phyloP scores from a whole-genome alignment of 176 grass and related monocot genomes.

The Thalia dealbata region DNA sequence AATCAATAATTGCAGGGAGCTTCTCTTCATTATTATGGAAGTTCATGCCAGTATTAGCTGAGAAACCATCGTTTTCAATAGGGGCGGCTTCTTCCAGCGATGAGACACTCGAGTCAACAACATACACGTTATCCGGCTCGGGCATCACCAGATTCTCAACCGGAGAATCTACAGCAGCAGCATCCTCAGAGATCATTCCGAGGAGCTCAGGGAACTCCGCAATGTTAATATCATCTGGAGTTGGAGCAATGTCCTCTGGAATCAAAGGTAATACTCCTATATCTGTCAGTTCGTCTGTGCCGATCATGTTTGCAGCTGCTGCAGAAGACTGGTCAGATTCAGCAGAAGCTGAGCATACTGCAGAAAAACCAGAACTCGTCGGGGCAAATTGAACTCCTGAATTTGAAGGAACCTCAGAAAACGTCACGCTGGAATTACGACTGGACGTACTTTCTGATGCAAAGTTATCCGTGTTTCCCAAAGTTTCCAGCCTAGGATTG shows the following conservation, averaged over 20 bases:
- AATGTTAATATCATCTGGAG: slow-evolving; percentile 28
- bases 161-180: slow-evolving; percentile 23
- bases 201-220: slow-evolving; percentile 46
- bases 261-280: slow-evolving; percentile 30
- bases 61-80: slow-evolving; percentile 58
- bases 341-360: slow-evolving; percentile 42
- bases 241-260: slow-evolving; percentile 32
- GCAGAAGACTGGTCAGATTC: slow-evolving; percentile 44
- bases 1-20: slow-evolving; percentile 76
- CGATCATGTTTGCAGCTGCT: slow-evolving; percentile 21
- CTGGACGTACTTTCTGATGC: slow-evolving; percentile 40
- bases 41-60: slow-evolving; percentile 6
- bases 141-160: slow-evolving; percentile 39
- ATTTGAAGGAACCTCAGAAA: slow-evolving; percentile 52
- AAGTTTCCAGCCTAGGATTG: slow-evolving; percentile 29
- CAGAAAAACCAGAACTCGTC: slow-evolving; percentile 53
- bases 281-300: slow-evolving; percentile 27
- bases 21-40: slow-evolving; percentile 34
- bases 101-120: slow-evolving; percentile 27
- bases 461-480: slow-evolving; percentile 38
- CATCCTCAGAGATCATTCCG: slow-evolving; percentile 34
- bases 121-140: slow-evolving; percentile 44
- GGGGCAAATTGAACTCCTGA: slow-evolving; percentile 34
- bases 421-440: slow-evolving; percentile 64
- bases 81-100: slow-evolving; percentile 42